Base-by-base conservation (phyloP, 1,139 yeast genomes). In the Yamadazyma jaroonii region DNA sequence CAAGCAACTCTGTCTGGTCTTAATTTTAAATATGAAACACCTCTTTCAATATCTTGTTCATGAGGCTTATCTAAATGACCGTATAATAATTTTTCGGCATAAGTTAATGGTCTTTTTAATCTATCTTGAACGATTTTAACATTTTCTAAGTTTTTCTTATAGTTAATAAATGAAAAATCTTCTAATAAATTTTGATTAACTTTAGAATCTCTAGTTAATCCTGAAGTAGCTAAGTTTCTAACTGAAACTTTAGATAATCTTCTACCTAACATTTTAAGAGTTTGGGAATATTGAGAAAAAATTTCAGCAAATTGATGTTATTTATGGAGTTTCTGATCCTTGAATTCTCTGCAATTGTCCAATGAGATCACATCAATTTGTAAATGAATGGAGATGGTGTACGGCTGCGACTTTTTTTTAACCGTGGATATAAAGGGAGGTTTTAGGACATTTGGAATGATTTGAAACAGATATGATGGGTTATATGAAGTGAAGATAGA, bases 1-100 rank as follows among this genome's bases (percentile, higher is more conserved):
- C 97, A 90, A 45, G 98, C 97, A 56, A 92, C 97, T 74, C 98
- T 87, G 70, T 92, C 98, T 43, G 98, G 98, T 74, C 97, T 86
- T 65, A 92, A 82, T 73, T 92, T 90, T 72, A 92, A 79, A 76
- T 92, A 92, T 29, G 96, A 85, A 45, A 84, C 86, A 73, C 98
- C 98, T 72, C 97, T 86, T 73, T 84, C 86, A 56, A 90, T 89
- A 47, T 87, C 96, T 74, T 89, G 96, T 59, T 79, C 88, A 56
- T 88, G 95, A 53, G 97, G 97, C 60, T 92, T 83, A 64, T 88
- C 96, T 68, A 92, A 79, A 71, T 92, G 98, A 57, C 96, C 95
- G 74, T 92, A 92, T 56, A 92, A 78, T 55, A 92, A 74, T 77
- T 92, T 92, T 75, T 92, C 98, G 54, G 97, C 97, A 64, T 89